Percentiles rank a stretch among this genome's conserved stretches.
Conservation (phyloP, 441 rosid species). For the Dalechampia spathulata region DNA sequence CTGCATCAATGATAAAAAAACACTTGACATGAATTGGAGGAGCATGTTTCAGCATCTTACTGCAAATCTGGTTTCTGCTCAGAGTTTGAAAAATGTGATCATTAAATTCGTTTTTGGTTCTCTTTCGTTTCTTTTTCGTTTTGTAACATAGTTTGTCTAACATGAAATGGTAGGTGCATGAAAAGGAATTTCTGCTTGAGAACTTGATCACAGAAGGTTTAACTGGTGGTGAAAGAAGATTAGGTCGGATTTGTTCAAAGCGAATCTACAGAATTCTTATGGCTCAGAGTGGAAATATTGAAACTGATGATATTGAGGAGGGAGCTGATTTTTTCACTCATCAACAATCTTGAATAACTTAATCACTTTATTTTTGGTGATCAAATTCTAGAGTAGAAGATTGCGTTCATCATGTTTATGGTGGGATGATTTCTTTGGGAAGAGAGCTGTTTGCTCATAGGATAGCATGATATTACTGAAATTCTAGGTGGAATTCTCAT, state of each 20-base stretch:
- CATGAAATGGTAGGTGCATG: slow-evolving; percentile 52
- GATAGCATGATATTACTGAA: slow-evolving; percentile 6
- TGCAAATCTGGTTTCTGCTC: neutral
- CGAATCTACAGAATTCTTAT: slow-evolving; percentile 78
- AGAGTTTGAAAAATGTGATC: neutral
- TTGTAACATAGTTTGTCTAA: neutral
- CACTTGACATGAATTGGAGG: too few species aligned
- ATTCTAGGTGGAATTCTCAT: slow-evolving; percentile 11
- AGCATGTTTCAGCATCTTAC: too few species aligned
- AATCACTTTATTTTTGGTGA: slow-evolving; percentile 1
- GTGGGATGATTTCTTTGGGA: neutral
- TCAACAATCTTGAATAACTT: slow-evolving; percentile 12
- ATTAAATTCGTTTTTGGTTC: neutral
- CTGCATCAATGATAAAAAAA: too few species aligned
- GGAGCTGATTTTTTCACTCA: slow-evolving; percentile 77
- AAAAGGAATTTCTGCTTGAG: slow-evolving; percentile 79
- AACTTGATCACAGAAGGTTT: slow-evolving; percentile 68
- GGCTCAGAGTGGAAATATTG: slow-evolving; percentile 67
- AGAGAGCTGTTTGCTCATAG: neutral
- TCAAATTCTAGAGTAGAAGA: too few species aligned
- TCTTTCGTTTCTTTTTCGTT: neutral
- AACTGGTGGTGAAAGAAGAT: slow-evolving; percentile 56
- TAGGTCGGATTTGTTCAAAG: slow-evolving; percentile 86
- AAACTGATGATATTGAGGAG: slow-evolving; percentile 77
- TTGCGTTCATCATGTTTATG: neutral